These are phyloP conservation scores for Hericium rajendrae DNA, from an alignment of 768 basidiomycete species.

Conservation along the genomic window DNA sequence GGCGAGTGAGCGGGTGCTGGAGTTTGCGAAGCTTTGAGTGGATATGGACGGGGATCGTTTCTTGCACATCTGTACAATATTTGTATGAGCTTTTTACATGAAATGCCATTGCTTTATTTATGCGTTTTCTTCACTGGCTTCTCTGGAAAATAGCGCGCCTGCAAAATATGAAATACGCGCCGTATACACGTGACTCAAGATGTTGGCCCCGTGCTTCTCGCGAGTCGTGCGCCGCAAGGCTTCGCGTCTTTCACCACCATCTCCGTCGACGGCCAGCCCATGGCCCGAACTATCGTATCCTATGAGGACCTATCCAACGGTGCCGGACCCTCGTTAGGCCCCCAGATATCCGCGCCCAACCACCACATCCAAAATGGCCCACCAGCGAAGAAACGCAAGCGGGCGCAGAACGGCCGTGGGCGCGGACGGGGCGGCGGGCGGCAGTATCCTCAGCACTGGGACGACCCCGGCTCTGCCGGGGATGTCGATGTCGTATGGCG, in stretches of 20 bases:
- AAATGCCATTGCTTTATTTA: neutral
- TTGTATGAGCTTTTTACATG: neutral
- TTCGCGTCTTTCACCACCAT: neutral
- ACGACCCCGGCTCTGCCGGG: slow-evolving; percentile 27
- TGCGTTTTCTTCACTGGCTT: neutral
- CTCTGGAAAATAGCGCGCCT: too few species aligned
- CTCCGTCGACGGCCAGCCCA: neutral
- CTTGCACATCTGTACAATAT: neutral
- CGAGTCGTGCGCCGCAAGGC: too few species aligned
- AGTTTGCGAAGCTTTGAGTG: slow-evolving; percentile 31
- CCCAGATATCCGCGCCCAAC: slow-evolving; percentile 6
- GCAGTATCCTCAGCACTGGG: slow-evolving; percentile 31
- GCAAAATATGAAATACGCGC: too few species aligned
- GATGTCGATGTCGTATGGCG: slow-evolving; percentile 24
- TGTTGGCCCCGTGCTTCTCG: too few species aligned
- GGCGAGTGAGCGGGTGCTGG: slow-evolving; percentile 36
- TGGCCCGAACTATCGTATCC: neutral
- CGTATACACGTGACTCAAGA: too few species aligned
- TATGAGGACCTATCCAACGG: neutral
- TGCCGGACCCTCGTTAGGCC: slow-evolving; percentile 2
- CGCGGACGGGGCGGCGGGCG: slow-evolving; percentile 11
- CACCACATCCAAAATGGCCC: neutral
- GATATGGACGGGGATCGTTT: neutral
- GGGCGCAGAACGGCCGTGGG: neutral
- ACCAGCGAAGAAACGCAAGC: slow-evolving; percentile 12